These are phyloP conservation scores for Geum urbanum DNA, from an alignment of 306 rosid species.

Conservation along the genomic window DNA sequence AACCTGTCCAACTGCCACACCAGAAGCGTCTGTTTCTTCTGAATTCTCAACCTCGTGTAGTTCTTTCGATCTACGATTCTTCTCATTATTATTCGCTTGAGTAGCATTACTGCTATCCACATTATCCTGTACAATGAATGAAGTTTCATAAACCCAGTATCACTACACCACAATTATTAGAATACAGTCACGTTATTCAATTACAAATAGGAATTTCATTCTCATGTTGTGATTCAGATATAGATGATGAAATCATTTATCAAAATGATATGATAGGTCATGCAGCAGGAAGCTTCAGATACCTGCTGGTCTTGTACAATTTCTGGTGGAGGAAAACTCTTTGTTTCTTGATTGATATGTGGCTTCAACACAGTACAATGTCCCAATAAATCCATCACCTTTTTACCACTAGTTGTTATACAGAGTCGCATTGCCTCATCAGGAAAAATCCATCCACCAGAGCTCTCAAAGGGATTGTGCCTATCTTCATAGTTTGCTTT, in stretches of 20 bases:
- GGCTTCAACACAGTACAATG: conserved; percentile 22
- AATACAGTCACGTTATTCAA: conserved; percentile 3
- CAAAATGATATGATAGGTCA: conserved; percentile 12
- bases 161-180: background rate
- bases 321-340: conserved; percentile 28
- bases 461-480: conserved; percentile 30
- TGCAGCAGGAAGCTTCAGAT: conserved; percentile 10
- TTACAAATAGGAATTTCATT: background rate
- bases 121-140: conserved; percentile 19
- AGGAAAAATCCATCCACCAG: conserved; percentile 54
- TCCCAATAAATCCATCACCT: conserved; percentile 31
- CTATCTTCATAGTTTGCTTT: conserved; percentile 17
- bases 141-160: background rate
- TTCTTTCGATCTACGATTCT: conserved; percentile 20
- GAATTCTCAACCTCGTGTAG: conserved; percentile 27
- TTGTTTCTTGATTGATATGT: conserved; percentile 29
- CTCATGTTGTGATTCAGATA: background rate
- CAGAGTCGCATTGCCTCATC: conserved; percentile 44
- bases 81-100: conserved; percentile 29
- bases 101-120: conserved; percentile 22
- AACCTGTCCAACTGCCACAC: conserved; percentile 62
- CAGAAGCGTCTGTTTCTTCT: conserved; percentile 41
- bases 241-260: background rate
- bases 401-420: conserved; percentile 49
- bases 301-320: conserved; percentile 43